Evolutionary conservation across 345 rosid species (phyloP).

Genomic region (Aquilaria yunnanensis): DNA sequence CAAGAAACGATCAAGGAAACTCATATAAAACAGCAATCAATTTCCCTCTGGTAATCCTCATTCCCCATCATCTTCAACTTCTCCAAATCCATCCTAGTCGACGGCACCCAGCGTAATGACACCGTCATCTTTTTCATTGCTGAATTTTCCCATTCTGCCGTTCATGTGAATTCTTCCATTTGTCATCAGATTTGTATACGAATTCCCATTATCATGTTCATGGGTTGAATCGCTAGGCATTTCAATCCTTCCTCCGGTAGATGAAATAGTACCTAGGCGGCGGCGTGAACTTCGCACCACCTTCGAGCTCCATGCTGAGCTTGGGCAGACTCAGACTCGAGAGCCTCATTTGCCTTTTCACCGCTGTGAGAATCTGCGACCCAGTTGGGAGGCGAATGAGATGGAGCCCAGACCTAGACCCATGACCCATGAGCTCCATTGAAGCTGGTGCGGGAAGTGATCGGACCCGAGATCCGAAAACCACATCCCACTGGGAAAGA

Average conservation of each 20-base stretch:
- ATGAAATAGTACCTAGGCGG: conserved; percentile 76
- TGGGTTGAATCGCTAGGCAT: conserved; percentile 69
- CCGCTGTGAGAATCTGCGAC: conserved; percentile 48
- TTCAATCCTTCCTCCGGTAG: conserved; percentile 46
- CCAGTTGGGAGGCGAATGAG: conserved; percentile 73
- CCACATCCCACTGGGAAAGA: conserved; percentile 45
- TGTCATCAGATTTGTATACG: no score
- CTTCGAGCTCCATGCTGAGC: conserved; percentile 44
- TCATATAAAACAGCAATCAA: no score
- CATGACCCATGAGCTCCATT: conserved; percentile 75
- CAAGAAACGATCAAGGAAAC: no score
- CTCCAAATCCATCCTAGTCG: no score
- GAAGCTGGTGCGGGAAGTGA: conserved; percentile 54
- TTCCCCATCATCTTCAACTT: no score
- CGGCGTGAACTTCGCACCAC: conserved; percentile 48
- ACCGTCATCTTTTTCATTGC: no score
- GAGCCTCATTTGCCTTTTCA: conserved; percentile 38
- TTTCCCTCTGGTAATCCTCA: no score
- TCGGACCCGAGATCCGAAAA: conserved; percentile 65
- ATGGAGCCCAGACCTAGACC: conserved; percentile 84
- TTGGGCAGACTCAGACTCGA: conserved; percentile 48
- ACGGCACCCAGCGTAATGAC: no score
- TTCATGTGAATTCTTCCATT: no score
- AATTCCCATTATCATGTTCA: conserved; percentile 13
- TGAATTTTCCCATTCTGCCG: no score